Percentiles rank a stretch among this genome's conserved stretches.
Conservation (phyloP, 768 basidiomycete species). For the Termitomyces eurrhizus region DNA sequence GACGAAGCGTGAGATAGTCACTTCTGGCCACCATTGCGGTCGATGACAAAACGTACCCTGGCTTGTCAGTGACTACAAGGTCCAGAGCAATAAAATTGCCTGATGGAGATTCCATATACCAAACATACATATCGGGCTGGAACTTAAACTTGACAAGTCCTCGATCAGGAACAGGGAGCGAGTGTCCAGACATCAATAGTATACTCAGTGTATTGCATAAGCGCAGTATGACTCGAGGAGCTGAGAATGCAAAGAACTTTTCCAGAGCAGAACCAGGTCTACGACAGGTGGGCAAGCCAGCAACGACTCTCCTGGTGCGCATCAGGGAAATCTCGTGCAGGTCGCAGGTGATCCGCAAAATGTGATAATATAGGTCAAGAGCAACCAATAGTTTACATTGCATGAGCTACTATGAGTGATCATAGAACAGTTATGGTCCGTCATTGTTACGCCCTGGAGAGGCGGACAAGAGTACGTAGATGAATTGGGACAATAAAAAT, state of each 20-base stretch:
- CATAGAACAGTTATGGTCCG: background rate
- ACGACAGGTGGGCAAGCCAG: background rate
- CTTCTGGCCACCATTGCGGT: background rate
- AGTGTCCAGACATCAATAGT: background rate
- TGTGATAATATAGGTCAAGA: background rate
- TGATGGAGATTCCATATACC: conserved; percentile 16
- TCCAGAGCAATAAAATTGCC: conserved; percentile 9
- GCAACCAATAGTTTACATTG: background rate
- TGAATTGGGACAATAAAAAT: background rate
- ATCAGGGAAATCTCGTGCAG: background rate
- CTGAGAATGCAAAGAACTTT: background rate
- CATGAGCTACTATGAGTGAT: no score
- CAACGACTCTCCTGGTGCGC: background rate
- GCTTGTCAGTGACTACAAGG: background rate
- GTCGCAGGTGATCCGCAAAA: background rate
- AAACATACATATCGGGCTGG: conserved; percentile 5
- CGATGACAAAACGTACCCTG: conserved; percentile 7
- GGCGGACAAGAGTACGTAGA: background rate
- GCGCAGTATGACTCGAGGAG: background rate
- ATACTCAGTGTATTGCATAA: background rate
- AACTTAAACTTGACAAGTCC: background rate
- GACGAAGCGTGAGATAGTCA: background rate
- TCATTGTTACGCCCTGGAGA: background rate
- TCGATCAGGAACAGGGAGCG: conserved; percentile 15
- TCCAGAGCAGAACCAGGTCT: conserved; percentile 5